Percentiles rank a stretch among this genome's conserved stretches.
phyloP scores from a whole-genome alignment of 2,329 filamentous ascomycete species.

The Colletotrichum spaethianum region DNA sequence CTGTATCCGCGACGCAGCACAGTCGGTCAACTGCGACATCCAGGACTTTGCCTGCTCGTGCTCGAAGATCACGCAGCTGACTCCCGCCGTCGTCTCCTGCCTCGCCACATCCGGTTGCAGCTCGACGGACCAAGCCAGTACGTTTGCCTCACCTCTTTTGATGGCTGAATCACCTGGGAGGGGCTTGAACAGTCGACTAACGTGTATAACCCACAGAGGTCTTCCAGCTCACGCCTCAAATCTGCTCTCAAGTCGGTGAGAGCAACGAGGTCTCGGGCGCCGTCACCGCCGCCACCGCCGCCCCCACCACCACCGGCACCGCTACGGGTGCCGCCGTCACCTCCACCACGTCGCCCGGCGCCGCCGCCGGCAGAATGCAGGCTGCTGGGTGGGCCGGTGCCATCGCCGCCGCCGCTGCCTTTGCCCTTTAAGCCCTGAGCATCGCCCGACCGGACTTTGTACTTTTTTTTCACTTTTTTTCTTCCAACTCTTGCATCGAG shows the following conservation, averaged over 20 bases:
- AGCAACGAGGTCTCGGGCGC: conserved; percentile 1
- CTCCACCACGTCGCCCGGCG: conserved; percentile 41
- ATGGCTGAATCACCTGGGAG: too few relatives aligned
- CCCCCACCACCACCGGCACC: conserved; percentile 44
- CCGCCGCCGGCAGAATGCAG: conserved; percentile 46
- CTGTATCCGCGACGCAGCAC: conserved; percentile 53
- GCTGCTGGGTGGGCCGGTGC: conserved; percentile 50
- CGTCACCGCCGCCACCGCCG: conserved; percentile 36
- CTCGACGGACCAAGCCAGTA: conserved; percentile 54
- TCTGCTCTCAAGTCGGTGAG: conserved; percentile 43
- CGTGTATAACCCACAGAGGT: conserved; percentile 42
- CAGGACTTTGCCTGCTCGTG: conserved; percentile 57
- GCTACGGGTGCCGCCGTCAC: conserved; percentile 35
- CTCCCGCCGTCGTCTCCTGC: conserved; percentile 52
- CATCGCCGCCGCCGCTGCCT: conserved; percentile 48
- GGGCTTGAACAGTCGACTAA: not conserved
- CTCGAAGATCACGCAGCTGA: conserved; percentile 52
- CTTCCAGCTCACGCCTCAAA: conserved; percentile 43
- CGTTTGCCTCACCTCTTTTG: conserved; percentile 38
- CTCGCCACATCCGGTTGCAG: conserved; percentile 51
- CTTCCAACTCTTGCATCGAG: not conserved
- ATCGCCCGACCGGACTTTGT: not conserved
- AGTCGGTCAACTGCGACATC: conserved; percentile 51
- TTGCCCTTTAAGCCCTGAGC: conserved; percentile 48
- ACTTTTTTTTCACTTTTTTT: not conserved